A percentile compares a stretch with the other conserved stretches of the same genome.
Evolutionary conservation across 371 early-diverging fungal genomes (phyloP).

Genomic region (Haplosporangium sp.): DNA sequence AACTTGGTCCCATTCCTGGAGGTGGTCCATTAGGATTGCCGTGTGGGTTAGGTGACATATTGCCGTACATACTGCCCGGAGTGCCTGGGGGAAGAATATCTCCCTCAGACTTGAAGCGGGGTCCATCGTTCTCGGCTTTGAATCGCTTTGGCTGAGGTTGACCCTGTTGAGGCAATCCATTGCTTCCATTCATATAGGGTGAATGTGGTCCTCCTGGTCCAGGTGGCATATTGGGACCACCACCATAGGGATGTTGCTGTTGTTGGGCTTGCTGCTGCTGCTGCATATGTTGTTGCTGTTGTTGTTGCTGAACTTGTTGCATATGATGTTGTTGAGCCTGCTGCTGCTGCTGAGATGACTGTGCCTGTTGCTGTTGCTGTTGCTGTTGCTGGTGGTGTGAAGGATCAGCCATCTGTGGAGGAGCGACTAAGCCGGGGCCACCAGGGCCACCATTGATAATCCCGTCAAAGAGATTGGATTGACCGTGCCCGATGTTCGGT

Average conservation of each 20-base stretch:
- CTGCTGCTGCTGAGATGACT: conserved; percentile 29
- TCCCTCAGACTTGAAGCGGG: conserved; percentile 47
- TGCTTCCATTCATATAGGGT: conserved; percentile 53
- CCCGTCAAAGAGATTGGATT: conserved; percentile 57
- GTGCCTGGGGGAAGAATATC: conserved; percentile 45
- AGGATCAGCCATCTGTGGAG: conserved; percentile 60
- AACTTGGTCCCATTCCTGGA: conserved; percentile 34
- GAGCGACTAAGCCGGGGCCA: conserved; percentile 56
- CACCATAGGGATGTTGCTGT: conserved; percentile 49
- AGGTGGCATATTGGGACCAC: conserved; percentile 48
- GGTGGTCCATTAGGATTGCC: conserved; percentile 47
- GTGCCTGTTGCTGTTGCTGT: conserved; percentile 44
- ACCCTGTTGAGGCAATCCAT: conserved; percentile 38
- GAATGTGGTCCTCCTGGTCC: conserved; percentile 51
- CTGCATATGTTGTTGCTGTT: conserved; percentile 43
- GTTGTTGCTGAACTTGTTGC: conserved; percentile 30
- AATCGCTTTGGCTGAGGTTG: conserved; percentile 53
- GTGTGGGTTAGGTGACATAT: conserved; percentile 54
- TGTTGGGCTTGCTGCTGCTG: conserved; percentile 24
- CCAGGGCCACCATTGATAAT: conserved; percentile 58
- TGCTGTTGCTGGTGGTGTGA: conserved; percentile 56
- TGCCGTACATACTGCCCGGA: conserved; percentile 49
- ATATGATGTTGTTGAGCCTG: conserved; percentile 29
- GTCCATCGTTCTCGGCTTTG: conserved; percentile 48
- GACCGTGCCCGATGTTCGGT: conserved; percentile 61